phyloP scores from a whole-genome alignment of 805 yeast species.

The Barnettozyma sucrosica region DNA sequence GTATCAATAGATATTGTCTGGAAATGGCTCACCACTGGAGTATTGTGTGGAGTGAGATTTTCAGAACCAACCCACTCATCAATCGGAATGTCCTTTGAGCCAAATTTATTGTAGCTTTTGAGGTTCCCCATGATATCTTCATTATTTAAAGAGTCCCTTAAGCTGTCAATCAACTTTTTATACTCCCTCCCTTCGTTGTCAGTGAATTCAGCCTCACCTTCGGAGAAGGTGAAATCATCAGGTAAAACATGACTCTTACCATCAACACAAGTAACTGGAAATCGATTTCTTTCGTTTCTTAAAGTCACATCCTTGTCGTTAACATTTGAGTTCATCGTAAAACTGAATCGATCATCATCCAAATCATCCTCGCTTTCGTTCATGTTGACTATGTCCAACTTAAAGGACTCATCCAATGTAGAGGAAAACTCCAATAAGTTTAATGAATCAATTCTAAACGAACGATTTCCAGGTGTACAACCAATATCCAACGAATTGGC shows the following conservation, averaged over 20 bases:
- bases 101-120: slow-evolving; percentile 2
- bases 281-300: not conserved
- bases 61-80: not conserved
- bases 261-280: not conserved
- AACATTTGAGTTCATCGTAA: not conserved
- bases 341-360: not conserved
- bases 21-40: not conserved
- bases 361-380: slow-evolving; percentile 3
- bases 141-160: not conserved
- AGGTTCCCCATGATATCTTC: not conserved
- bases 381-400: slow-evolving; percentile 7
- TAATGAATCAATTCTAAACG: not conserved
- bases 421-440: slow-evolving; percentile 1
- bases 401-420: slow-evolving; percentile 4
- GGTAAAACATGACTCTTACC: slow-evolving; percentile 7
- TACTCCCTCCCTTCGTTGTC: not conserved
- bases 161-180: not conserved
- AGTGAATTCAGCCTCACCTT: not conserved
- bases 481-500: not conserved
- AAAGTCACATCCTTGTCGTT: not conserved
- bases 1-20: not conserved
- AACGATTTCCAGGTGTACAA: not conserved
- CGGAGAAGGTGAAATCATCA: slow-evolving; percentile 2
- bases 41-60: slow-evolving; percentile 1
- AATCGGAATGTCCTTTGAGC: not conserved